A percentile compares a stretch with the other conserved stretches of the same genome.
Evolutionary conservation across 352 stramenopile species (phyloP).

Genomic region (Halophytophthora polymorphica): DNA sequence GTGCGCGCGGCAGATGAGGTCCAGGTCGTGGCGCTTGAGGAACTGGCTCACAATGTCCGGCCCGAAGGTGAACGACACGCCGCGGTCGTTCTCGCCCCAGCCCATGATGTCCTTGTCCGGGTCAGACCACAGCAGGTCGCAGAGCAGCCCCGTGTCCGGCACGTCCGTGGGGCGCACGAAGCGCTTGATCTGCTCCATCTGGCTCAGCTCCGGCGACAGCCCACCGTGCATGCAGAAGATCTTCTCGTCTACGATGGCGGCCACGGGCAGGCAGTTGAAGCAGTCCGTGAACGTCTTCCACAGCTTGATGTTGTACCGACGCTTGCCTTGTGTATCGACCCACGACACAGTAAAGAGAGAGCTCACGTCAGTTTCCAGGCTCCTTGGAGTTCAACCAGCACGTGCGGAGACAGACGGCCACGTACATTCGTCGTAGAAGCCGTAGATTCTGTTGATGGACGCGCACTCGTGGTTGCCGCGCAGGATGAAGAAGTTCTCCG

Average conservation of each 20-base stretch:
- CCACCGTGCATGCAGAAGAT: constrained; percentile 99
- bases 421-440: constrained; percentile 77
- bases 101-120: constrained; percentile 97
- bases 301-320: constrained; percentile 90
- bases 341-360: no score
- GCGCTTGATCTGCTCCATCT: constrained; percentile 92
- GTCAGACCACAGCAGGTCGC: constrained; percentile 98
- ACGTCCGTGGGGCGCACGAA: constrained; percentile 91
- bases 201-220: constrained; percentile 93
- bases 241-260: constrained; percentile 98
- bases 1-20: constrained; percentile 97
- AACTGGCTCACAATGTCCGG: constrained; percentile 98
- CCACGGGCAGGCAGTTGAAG: constrained; percentile 93
- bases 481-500: constrained; percentile 82
- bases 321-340: not conserved
- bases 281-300: constrained; percentile 98
- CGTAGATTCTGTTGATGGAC: constrained; percentile 84
- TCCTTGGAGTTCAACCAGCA: no score
- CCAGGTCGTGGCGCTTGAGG: constrained; percentile 95
- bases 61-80: constrained; percentile 97
- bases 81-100: constrained; percentile 98
- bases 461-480: constrained; percentile 79
- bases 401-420: no score
- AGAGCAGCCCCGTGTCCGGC: constrained; percentile 94
- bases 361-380: no score